A percentile compares a stretch with the other conserved stretches of the same genome.
Evolutionary conservation across 2,329 filamentous ascomycete species (phyloP).

Genomic region (Aspergillus carbonarius): DNA sequence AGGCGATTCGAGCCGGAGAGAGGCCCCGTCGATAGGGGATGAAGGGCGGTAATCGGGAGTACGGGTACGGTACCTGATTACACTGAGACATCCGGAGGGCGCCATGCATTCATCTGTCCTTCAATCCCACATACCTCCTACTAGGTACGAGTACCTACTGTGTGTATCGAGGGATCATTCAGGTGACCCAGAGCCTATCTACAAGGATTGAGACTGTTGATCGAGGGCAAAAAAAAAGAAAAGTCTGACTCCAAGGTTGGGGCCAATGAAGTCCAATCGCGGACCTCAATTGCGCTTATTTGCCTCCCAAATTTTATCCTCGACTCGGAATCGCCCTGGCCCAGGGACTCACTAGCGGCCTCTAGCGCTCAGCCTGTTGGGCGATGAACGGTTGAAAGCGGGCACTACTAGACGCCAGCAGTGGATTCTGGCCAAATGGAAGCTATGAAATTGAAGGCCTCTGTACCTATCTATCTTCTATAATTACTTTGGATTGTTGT

Average conservation of each 20-base stretch:
- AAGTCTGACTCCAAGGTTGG: not conserved
- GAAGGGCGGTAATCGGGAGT: conserved; percentile 6
- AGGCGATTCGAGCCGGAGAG: not conserved
- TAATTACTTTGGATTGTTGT: not conserved
- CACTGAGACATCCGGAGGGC: not conserved
- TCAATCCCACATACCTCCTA: not conserved
- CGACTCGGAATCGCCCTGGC: conserved; percentile 11
- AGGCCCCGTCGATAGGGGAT: conserved; percentile 7
- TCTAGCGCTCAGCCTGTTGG: conserved; percentile 13
- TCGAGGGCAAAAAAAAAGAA: not conserved
- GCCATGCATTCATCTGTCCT: not conserved
- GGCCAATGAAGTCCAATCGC: not conserved
- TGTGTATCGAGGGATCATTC: not conserved
- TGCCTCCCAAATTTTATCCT: conserved; percentile 6
- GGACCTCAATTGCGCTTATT: conserved; percentile 1
- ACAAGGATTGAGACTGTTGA: not conserved
- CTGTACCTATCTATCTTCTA: not conserved
- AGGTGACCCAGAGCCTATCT: not conserved
- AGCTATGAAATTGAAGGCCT: not conserved
- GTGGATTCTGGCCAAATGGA: conserved; percentile 7
- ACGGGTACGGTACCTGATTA: conserved; percentile 1
- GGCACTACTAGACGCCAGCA: not conserved
- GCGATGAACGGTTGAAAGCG: conserved; percentile 8
- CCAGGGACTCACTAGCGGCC: conserved; percentile 13
- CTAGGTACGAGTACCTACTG: not conserved